Evolutionary conservation across 1,284 basidiomycete genomes (phyloP).

Genomic region (Trametes polyzona): DNA sequence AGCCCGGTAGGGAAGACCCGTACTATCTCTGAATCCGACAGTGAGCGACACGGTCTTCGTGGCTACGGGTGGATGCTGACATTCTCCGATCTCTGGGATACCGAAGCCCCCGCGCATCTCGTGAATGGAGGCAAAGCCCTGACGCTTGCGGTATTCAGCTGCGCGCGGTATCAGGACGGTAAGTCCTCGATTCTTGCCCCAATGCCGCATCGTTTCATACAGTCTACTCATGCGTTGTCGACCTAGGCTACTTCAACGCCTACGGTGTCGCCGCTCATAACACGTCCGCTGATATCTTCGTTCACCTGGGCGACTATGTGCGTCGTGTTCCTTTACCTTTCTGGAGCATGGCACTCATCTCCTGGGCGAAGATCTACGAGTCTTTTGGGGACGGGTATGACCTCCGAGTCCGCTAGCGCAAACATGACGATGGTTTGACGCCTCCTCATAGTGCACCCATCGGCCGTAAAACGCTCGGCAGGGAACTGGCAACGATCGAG

Average conservation of each 20-base stretch:
- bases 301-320: conserved; percentile 72
- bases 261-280: conserved; percentile 65
- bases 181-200: neutral
- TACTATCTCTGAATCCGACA: conserved; percentile 50
- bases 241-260: conserved; percentile 72
- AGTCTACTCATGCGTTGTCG: too few relatives aligned
- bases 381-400: conserved; percentile 50
- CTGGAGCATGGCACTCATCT: too few relatives aligned
- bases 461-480: conserved; percentile 50
- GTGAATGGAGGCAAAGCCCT: conserved; percentile 62
- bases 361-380: conserved; percentile 51
- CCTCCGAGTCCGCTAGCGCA: neutral
- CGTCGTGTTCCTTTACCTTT: conserved; percentile 7
- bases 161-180: conserved; percentile 59
- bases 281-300: conserved; percentile 59
- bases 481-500: conserved; percentile 62
- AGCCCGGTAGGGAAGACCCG: conserved; percentile 56
- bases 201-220: too few relatives aligned
- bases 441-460: conserved; percentile 51
- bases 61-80: too few relatives aligned
- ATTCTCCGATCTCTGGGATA: too few relatives aligned
- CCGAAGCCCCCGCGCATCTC: conserved; percentile 47
- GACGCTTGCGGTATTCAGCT: conserved; percentile 62
- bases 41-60: too few relatives aligned
- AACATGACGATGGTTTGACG: neutral